Base-by-base conservation (phyloP, 345 rosid genomes). In the Erodium maritimum region DNA sequence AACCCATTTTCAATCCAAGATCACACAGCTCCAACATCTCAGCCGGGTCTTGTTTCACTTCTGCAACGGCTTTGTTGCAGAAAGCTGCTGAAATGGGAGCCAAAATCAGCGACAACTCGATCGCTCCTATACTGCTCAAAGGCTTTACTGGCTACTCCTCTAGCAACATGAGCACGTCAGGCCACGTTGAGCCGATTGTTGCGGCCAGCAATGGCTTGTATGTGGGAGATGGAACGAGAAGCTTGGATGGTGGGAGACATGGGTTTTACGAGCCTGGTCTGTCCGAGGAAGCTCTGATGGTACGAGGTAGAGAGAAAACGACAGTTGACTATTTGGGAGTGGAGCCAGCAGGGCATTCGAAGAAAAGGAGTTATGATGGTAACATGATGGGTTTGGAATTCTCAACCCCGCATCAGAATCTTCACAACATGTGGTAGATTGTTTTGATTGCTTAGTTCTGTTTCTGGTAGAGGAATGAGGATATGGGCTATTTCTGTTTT, bases 71-170 rank as follows among this genome's bases (percentile, higher is more conserved):
- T 16, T 61, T 78, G 69, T 60, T 83, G 46, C 86, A 80, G 65
- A 78, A 73, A 67, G 84, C 84, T 13, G 75, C 86, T 10, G 80
- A 78, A 65, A 80, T 78, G 80, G 86, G 82, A 19, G 71, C 86
- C 1, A 80, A 73, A 68, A 74, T 73, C 62, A 80, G 86, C 29
- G 86, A 80, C 34, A 66, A 67, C 22, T 50, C 78, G 4, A 77
- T 71, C 6, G 46, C 84, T 21, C 84, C 86, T 1, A 75, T 75
- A 25, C 77, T 83, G 17, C 74, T 74, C 1, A 65, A 75, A 62
- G 86, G 82, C 16, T 82, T 78, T 65, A 55, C 81, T 0, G 81
- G 80, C 20, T 78, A 72, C 66, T 60, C 77, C 1, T 55, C 58
- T 8, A 63, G 67, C 58, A 50, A 48, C 37, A 45, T 65, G 60